phyloP scores from a whole-genome alignment of 129 eudicot genomes.

The Lactuca saligna region DNA sequence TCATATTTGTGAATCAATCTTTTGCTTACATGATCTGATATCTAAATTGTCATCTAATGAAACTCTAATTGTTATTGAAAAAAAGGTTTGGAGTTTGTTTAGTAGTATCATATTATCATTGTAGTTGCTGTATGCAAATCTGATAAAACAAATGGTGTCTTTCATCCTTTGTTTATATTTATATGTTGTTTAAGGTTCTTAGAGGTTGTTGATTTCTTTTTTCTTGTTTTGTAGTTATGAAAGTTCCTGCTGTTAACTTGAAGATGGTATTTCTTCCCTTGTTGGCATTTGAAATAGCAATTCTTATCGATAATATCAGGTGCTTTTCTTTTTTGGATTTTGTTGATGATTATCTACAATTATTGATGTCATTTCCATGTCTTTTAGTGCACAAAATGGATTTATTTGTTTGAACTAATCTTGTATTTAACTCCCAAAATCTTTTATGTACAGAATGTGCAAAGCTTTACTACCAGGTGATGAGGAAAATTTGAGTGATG shows the following conservation, averaged over 20 bases:
- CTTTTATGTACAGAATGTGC: slow-evolving; percentile 59
- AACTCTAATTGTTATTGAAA: background rate
- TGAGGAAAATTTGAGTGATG: slow-evolving; percentile 74
- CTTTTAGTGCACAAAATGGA: no score
- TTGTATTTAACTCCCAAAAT: background rate
- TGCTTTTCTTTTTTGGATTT: slow-evolving; percentile 22
- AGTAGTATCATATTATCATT: background rate
- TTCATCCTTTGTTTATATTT: slow-evolving; percentile 5
- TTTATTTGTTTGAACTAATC: no score
- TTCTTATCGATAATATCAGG: slow-evolving; percentile 86
- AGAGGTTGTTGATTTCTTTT: slow-evolving; percentile 12
- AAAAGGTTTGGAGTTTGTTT: slow-evolving; percentile 13
- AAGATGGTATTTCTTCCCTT: slow-evolving; percentile 90
- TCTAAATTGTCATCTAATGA: background rate
- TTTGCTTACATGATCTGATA: background rate
- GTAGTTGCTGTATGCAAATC: slow-evolving; percentile 1
- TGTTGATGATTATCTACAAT: background rate
- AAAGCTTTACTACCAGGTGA: slow-evolving; percentile 84
- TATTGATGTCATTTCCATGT: background rate
- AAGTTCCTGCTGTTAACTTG: slow-evolving; percentile 62
- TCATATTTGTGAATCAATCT: slow-evolving; percentile 6
- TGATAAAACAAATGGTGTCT: background rate
- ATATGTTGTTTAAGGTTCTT: slow-evolving; percentile 4
- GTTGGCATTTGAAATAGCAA: slow-evolving; percentile 68
- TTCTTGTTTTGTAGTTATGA: slow-evolving; percentile 19